Evolutionary conservation across 176 grass and related monocot species (phyloP).

Genomic region (Microstegium vimineum): DNA sequence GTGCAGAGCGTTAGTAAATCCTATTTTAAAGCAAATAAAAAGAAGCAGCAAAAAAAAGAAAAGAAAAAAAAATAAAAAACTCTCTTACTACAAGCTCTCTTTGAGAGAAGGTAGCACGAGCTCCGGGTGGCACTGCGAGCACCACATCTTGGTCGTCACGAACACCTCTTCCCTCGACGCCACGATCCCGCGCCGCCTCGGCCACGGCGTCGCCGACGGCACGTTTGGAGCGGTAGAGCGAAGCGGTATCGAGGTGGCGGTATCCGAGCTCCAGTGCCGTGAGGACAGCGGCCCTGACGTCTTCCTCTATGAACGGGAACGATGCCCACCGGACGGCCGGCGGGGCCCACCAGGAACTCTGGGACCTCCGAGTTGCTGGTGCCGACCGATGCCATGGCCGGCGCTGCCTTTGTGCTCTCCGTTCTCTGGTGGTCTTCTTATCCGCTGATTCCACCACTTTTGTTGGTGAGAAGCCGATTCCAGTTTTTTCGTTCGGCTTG

Average conservation of each 20-base stretch:
- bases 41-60: not conserved
- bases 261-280: constrained; percentile 54
- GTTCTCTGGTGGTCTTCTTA: too few species aligned
- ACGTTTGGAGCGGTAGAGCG: constrained; percentile 38
- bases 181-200: constrained; percentile 25
- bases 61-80: not conserved
- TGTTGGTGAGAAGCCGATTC: too few species aligned
- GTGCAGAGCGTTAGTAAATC: not conserved
- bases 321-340: not conserved
- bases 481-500: too few species aligned
- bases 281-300: constrained; percentile 19
- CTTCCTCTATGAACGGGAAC: constrained; percentile 9
- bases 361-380: not conserved
- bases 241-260: constrained; percentile 53
- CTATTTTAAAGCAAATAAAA: not conserved
- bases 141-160: constrained; percentile 63
- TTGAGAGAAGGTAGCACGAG: constrained; percentile 59
- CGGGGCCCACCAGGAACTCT: not conserved
- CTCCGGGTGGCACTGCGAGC: constrained; percentile 61
- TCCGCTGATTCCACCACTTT: too few species aligned
- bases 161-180: constrained; percentile 54
- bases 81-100: constrained; percentile 46
- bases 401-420: not conserved
- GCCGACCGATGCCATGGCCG: constrained; percentile 14
- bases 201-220: constrained; percentile 40